Conservation (phyloP, 352 stramenopile genomes). For the Phytopythium kandeliae region DNA sequence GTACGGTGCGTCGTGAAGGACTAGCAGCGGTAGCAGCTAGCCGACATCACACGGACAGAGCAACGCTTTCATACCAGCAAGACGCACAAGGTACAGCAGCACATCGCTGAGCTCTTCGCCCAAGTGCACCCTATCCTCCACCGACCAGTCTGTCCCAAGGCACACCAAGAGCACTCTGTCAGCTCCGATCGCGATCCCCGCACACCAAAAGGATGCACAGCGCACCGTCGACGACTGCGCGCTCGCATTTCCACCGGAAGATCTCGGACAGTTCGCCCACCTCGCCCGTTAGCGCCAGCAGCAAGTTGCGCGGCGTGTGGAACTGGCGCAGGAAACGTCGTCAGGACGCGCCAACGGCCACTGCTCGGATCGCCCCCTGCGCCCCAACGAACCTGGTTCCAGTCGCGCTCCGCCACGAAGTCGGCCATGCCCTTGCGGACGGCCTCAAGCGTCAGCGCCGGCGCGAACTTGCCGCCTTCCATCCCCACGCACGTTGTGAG, state of each 20-base stretch:
- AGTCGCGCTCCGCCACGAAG: conserved; percentile 29
- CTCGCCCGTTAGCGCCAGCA: conserved; percentile 90
- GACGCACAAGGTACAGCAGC: conserved; percentile 93
- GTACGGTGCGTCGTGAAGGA: too few species aligned
- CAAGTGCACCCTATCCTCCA: conserved; percentile 86
- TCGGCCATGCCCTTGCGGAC: conserved; percentile 19
- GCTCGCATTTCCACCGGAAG: conserved; percentile 90
- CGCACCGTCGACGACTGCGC: conserved; percentile 52
- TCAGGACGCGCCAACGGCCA: background rate
- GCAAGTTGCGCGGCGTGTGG: conserved; percentile 80
- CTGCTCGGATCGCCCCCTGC: background rate
- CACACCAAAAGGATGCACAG: too few species aligned
- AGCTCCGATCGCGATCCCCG: too few species aligned
- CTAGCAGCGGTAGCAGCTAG: too few species aligned
- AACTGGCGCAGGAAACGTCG: conserved; percentile 4
- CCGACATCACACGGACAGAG: too few species aligned
- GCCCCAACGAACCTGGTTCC: conserved; percentile 17
- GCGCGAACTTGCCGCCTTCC: conserved; percentile 4
- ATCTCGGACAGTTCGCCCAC: conserved; percentile 89
- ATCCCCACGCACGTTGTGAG: too few species aligned
- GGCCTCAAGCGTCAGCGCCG: conserved; percentile 19
- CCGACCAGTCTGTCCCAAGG: conserved; percentile 48
- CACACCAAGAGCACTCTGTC: too few species aligned
- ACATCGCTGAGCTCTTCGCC: conserved; percentile 97
- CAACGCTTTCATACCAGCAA: conserved; percentile 48